These are phyloP conservation scores for Fonsecaea multimorphosa DNA, from an alignment of 2,329 filamentous ascomycete genomes.

Conservation along the genomic window DNA sequence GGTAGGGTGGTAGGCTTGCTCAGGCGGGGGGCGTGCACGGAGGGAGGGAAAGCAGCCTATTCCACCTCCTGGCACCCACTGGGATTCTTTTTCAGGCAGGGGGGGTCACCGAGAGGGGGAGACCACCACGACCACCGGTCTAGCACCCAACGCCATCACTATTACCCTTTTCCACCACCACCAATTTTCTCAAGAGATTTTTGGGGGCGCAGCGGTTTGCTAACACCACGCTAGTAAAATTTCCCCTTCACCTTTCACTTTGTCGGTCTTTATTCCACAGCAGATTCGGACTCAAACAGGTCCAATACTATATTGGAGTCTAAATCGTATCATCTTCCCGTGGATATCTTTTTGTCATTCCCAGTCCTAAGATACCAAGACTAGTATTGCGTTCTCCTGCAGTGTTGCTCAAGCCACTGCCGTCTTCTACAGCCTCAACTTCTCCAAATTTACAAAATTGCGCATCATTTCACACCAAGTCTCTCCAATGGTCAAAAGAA, in stretches of 20 bases:
- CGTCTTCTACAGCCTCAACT: neutral
- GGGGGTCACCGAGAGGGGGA: neutral
- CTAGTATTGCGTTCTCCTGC: neutral
- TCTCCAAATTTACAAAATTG: constrained; percentile 23
- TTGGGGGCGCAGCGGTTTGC: neutral
- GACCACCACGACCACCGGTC: neutral
- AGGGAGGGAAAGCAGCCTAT: constrained; percentile 5
- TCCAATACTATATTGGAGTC: neutral
- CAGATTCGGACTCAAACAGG: neutral
- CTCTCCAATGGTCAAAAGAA: constrained; percentile 51
- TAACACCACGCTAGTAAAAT: constrained; percentile 5
- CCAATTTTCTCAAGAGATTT: constrained; percentile 1
- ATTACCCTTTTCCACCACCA: neutral
- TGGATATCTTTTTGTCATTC: neutral
- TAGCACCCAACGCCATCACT: neutral
- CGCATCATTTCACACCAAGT: constrained; percentile 11
- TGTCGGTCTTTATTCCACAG: neutral
- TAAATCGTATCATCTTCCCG: neutral
- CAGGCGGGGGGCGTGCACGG: constrained; percentile 4
- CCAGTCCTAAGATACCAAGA: neutral
- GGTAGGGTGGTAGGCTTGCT: too few species aligned
- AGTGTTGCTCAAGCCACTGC: constrained; percentile 7
- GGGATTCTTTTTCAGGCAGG: constrained; percentile 5
- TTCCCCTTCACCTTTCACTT: neutral
- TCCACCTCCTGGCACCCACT: neutral